Percentiles rank a stretch among this genome's conserved stretches.
Evolutionary conservation across 2,329 filamentous ascomycete genomes (phyloP).

Genomic region (Herpotrichia juniperi): DNA sequence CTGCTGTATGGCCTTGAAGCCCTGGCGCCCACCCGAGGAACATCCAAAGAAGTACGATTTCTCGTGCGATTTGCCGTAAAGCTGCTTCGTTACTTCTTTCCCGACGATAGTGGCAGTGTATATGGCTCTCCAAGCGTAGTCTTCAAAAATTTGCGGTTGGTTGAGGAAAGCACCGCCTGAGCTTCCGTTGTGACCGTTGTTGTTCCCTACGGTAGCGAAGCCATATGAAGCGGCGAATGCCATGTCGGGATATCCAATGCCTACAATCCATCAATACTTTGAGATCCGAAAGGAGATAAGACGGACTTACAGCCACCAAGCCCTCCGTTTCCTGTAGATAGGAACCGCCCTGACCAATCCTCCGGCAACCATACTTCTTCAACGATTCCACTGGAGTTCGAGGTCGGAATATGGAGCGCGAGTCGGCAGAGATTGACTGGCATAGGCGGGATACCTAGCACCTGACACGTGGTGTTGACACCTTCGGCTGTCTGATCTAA

Average conservation of each 20-base stretch:
- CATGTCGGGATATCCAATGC: constrained; percentile 42
- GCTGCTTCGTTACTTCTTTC: constrained; percentile 43
- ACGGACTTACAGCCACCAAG: constrained; percentile 38
- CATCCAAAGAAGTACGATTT: constrained; percentile 42
- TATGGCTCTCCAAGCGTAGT: constrained; percentile 52
- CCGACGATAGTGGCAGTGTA: constrained; percentile 47
- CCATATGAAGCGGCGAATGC: constrained; percentile 39
- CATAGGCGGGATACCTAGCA: constrained; percentile 6
- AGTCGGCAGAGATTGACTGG: constrained; percentile 42
- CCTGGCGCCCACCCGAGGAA: constrained; percentile 32
- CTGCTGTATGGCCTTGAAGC: constrained; percentile 23
- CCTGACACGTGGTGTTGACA: constrained; percentile 2
- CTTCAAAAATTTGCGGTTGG: constrained; percentile 51
- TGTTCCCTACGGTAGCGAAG: constrained; percentile 42
- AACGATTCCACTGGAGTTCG: constrained; percentile 35
- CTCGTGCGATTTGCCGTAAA: constrained; percentile 39
- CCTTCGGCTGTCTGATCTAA: constrained; percentile 9
- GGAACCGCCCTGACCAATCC: constrained; percentile 44
- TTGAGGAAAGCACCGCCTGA: constrained; percentile 51
- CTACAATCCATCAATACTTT: constrained; percentile 19
- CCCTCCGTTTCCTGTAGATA: constrained; percentile 45
- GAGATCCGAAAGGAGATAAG: not conserved
- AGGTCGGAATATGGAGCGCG: constrained; percentile 38
- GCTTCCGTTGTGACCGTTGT: constrained; percentile 48
- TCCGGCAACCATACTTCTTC: constrained; percentile 49